Conservation (phyloP, 2,329 filamentous ascomycete species). For the Ophiocordyceps australis region DNA sequence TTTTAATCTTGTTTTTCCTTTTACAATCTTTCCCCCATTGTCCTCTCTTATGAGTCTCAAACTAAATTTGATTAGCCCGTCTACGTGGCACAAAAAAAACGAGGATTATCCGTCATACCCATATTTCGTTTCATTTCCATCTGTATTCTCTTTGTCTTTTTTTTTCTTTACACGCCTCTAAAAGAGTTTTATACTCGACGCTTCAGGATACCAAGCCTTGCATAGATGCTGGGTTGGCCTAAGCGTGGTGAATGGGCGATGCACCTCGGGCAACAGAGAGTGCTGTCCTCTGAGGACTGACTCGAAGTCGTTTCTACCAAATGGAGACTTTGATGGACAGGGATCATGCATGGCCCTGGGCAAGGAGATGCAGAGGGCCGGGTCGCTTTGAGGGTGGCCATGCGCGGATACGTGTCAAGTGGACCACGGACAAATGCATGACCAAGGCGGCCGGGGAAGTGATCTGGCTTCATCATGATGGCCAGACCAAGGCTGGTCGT, state of each 20-base stretch:
- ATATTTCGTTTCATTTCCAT: slow-evolving; percentile 11
- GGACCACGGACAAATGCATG: too few relatives aligned
- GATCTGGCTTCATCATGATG: too few relatives aligned
- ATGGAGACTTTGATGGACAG: background rate
- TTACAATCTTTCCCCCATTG: slow-evolving; percentile 8
- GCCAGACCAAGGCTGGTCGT: too few relatives aligned
- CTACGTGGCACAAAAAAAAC: slow-evolving; percentile 20
- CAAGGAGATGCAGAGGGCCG: too few relatives aligned
- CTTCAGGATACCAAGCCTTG: slow-evolving; percentile 4
- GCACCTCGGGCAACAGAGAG: slow-evolving; percentile 5
- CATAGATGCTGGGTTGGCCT: slow-evolving; percentile 4
- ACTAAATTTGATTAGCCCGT: slow-evolving; percentile 12
- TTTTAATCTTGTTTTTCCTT: slow-evolving; percentile 12
- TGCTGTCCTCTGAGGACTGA: slow-evolving; percentile 6
- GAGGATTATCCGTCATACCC: slow-evolving; percentile 18
- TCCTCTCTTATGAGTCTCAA: background rate
- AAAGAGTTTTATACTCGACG: slow-evolving; percentile 8
- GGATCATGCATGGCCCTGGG: too few relatives aligned
- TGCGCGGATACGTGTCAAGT: too few relatives aligned
- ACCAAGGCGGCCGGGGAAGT: too few relatives aligned
- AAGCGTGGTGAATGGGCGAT: slow-evolving; percentile 3
- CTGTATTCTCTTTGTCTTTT: slow-evolving; percentile 6
- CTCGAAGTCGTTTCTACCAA: slow-evolving; percentile 4
- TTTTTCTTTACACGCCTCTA: slow-evolving; percentile 8
- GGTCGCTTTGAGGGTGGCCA: too few relatives aligned